Evolutionary conservation across 2,329 filamentous ascomycete species (phyloP).

Genomic region (Thelonectria rubi): DNA sequence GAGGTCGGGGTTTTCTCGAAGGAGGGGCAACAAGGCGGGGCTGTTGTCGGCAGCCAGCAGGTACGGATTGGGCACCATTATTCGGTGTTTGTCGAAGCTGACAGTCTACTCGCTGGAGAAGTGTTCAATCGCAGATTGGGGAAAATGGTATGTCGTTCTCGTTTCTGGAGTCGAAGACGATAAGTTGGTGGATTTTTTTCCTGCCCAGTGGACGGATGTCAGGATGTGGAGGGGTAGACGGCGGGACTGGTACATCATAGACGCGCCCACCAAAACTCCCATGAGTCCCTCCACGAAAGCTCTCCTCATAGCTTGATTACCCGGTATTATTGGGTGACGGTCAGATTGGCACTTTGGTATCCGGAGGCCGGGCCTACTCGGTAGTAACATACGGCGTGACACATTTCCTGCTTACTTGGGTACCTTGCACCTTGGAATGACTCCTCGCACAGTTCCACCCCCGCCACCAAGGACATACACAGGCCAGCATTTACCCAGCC

Average conservation of each 20-base stretch:
- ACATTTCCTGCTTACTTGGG: too few species aligned
- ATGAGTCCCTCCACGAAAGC: not conserved
- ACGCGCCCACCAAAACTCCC: not conserved
- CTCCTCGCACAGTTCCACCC: too few species aligned
- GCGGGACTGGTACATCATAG: not conserved
- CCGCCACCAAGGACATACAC: too few species aligned
- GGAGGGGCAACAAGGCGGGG: constrained; percentile 74
- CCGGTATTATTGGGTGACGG: too few species aligned
- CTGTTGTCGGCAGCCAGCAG: constrained; percentile 86
- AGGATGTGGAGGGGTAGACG: not conserved
- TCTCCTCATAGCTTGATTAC: too few species aligned
- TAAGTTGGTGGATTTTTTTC: not conserved
- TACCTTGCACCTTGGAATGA: too few species aligned
- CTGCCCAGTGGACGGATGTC: not conserved
- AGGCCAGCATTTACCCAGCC: too few species aligned
- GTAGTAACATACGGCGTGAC: too few species aligned
- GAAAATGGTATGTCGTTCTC: not conserved
- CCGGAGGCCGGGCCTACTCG: too few species aligned
- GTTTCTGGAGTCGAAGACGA: not conserved
- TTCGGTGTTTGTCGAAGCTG: constrained; percentile 7
- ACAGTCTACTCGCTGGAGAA: not conserved
- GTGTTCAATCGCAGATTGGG: not conserved
- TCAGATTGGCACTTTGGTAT: too few species aligned
- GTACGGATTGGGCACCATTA: constrained; percentile 70
- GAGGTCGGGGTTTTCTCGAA: constrained; percentile 77